phyloP scores from a whole-genome alignment of 1,139 yeast species.

The Saccharomyces uvarum region DNA sequence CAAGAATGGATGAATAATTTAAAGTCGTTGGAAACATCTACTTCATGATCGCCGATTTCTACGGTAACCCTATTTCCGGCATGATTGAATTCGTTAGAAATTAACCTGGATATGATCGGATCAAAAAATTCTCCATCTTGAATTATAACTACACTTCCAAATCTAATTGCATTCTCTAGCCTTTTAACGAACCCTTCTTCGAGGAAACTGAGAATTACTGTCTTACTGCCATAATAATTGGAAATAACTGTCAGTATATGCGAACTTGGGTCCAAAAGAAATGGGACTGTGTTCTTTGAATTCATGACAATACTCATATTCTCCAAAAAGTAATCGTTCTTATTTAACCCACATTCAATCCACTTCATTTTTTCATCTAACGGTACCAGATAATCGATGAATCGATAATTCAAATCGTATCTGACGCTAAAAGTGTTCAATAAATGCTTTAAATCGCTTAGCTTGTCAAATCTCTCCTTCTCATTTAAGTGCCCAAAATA shows the following conservation, averaged over 20 bases:
- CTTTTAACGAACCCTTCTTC: conserved; percentile 63
- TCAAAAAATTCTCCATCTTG: conserved; percentile 76
- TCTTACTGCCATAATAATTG: conserved; percentile 33
- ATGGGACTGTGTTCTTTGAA: conserved; percentile 39
- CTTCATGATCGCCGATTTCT: conserved; percentile 50
- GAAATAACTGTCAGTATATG: conserved; percentile 39
- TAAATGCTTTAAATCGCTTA: conserved; percentile 38
- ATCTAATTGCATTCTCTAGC: conserved; percentile 71
- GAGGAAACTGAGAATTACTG: conserved; percentile 60
- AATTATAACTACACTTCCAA: conserved; percentile 69
- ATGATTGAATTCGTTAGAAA: conserved; percentile 52
- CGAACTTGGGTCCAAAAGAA: conserved; percentile 69
- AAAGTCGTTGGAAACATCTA: conserved; percentile 65
- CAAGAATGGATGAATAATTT: conserved; percentile 52
- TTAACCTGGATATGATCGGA: conserved; percentile 58
- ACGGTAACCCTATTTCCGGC: conserved; percentile 69
- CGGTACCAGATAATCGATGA: conserved; percentile 37
- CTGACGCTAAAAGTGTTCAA: conserved; percentile 37
- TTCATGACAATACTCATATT: conserved; percentile 51
- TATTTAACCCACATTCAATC: conserved; percentile 47
- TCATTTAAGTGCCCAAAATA: conserved; percentile 62
- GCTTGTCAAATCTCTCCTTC: conserved; percentile 37
- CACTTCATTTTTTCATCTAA: conserved; percentile 42
- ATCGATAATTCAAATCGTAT: conserved; percentile 36
- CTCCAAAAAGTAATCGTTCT: conserved; percentile 54